phyloP scores from a whole-genome alignment of 805 yeast species.

The Candida boidinii region DNA sequence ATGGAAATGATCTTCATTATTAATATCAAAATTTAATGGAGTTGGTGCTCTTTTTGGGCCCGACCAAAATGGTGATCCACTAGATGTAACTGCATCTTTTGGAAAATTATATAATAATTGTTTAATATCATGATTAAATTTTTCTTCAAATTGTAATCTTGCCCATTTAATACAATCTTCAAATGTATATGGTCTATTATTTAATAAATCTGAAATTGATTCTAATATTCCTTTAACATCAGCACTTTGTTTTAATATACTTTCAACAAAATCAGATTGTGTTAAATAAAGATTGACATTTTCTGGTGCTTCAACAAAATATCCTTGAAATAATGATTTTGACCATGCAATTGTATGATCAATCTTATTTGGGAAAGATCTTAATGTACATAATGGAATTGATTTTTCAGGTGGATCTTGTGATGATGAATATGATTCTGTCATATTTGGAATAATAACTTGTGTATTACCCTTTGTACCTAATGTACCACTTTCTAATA shows the following conservation, averaged over 20 bases:
- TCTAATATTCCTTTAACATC: conserved; percentile 84
- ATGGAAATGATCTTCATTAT: conserved; percentile 69
- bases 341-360: conserved; percentile 99
- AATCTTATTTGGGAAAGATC: conserved; percentile 96
- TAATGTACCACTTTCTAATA: conserved; percentile 92
- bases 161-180: conserved; percentile 97
- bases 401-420: conserved; percentile 99
- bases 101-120: conserved; percentile 95
- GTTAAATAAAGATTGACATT: conserved; percentile 84
- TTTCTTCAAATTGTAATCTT: conserved; percentile 75
- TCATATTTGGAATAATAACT: conserved; percentile 85
- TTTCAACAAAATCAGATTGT: conserved; percentile 89
- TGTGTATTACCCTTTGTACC: conserved; percentile 99
- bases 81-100: conserved; percentile 79
- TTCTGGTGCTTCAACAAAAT: conserved; percentile 84
- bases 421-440: conserved; percentile 93
- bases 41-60: conserved; percentile 96
- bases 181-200: conserved; percentile 77
- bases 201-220: conserved; percentile 67
- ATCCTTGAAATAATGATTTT: conserved; percentile 87
- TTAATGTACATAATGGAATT: conserved; percentile 92
- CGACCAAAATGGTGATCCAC: conserved; percentile 94
- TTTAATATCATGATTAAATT: conserved; percentile 76
- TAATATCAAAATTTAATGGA: conserved; percentile 70
- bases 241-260: conserved; percentile 82